Conservation (phyloP, 805 yeast genomes). For the Lipomyces orientalis region DNA sequence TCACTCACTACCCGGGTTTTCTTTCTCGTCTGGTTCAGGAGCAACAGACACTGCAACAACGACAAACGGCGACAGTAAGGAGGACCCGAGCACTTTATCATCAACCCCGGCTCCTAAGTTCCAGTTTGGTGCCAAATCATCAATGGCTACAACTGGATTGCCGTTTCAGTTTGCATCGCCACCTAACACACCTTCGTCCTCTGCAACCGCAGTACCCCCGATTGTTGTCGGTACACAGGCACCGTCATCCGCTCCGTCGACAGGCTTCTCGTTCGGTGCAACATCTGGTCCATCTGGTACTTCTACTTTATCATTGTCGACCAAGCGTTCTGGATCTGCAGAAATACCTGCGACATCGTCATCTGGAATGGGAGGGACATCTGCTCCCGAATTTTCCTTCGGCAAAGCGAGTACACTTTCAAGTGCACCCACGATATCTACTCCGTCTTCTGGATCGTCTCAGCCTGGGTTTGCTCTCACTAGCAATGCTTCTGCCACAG, state of each 20-base stretch:
- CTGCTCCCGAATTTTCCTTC: slow-evolving; percentile 16
- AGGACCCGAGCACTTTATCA: background rate
- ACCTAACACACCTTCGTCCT: slow-evolving; percentile 1
- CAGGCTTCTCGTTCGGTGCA: slow-evolving; percentile 16
- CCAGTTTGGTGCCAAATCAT: slow-evolving; percentile 6
- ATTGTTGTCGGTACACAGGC: slow-evolving; percentile 1
- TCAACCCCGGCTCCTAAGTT: background rate
- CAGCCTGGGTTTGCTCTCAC: slow-evolving; percentile 10
- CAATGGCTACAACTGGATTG: slow-evolving; percentile 5
- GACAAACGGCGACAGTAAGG: background rate
- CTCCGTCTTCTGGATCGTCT: background rate
- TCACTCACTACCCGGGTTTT: background rate
- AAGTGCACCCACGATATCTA: slow-evolving; percentile 6
- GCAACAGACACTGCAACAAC: background rate
- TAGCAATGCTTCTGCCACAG: slow-evolving; percentile 2
- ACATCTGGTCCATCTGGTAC: slow-evolving; percentile 1
- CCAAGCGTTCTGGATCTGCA: background rate
- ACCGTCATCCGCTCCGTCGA: slow-evolving; percentile 9
- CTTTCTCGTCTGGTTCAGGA: background rate
- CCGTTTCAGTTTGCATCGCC: slow-evolving; percentile 1
- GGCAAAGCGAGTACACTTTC: slow-evolving; percentile 12
- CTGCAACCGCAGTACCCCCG: slow-evolving; percentile 15
- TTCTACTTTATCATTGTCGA: background rate
- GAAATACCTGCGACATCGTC: background rate
- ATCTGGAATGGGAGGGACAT: background rate